Evolutionary conservation across 2,329 filamentous ascomycete species (phyloP).

Genomic region (Curvularia sp.): DNA sequence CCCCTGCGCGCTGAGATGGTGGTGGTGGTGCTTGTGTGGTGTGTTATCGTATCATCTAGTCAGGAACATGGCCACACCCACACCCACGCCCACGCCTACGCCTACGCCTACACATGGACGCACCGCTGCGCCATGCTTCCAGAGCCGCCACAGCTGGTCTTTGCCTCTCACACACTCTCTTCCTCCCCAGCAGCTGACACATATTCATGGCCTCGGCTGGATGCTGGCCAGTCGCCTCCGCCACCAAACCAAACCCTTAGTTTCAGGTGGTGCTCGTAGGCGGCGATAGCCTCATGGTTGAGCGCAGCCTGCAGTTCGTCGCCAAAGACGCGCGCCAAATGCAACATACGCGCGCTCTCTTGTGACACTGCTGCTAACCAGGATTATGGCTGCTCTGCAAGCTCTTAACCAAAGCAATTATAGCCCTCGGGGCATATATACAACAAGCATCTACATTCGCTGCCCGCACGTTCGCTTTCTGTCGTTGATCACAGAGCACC

Average conservation of each 20-base stretch:
- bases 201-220: not conserved
- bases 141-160: not conserved
- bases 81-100: not conserved
- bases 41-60: conserved; percentile 15
- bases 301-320: conserved; percentile 8
- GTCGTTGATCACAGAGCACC: conserved; percentile 9
- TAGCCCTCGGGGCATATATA: conserved; percentile 25
- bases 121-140: conserved; percentile 2
- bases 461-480: conserved; percentile 3
- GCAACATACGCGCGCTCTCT: conserved; percentile 7
- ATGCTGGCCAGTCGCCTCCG: not conserved
- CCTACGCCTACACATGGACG: not conserved
- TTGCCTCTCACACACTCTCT: not conserved
- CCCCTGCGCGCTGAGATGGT: conserved; percentile 11
- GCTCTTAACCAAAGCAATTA: conserved; percentile 28
- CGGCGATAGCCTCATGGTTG: not conserved
- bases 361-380: conserved; percentile 9
- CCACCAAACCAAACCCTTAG: not conserved
- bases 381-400: conserved; percentile 27
- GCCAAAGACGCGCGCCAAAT: conserved; percentile 18
- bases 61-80: conserved; percentile 18
- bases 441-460: conserved; percentile 6
- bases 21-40: not conserved
- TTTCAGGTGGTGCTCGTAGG: not conserved
- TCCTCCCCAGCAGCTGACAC: not conserved